These are phyloP conservation scores for Chaetothyriales sp. DNA, from an alignment of 2,329 filamentous ascomycete genomes.

Conservation along the genomic window DNA sequence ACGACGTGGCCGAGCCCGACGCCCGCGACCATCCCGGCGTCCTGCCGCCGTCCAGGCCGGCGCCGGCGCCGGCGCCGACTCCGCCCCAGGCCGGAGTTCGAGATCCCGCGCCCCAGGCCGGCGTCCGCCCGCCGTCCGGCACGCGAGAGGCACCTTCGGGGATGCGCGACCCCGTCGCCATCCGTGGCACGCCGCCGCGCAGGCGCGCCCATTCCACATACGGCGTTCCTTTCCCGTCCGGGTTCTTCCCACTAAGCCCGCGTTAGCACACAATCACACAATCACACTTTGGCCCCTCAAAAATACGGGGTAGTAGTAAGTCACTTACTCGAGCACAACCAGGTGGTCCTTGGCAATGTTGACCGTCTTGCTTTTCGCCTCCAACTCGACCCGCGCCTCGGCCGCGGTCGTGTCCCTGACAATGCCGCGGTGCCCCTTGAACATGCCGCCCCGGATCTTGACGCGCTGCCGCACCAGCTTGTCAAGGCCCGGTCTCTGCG, in stretches of 20 bases:
- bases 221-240: constrained; percentile 10
- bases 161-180: constrained; percentile 23
- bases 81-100: constrained; percentile 25
- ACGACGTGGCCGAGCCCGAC: constrained; percentile 41
- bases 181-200: constrained; percentile 12
- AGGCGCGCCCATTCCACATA: constrained; percentile 14
- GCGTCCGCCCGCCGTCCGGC: constrained; percentile 57
- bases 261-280: constrained; percentile 12
- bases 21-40: constrained; percentile 46
- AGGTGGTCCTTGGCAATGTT: constrained; percentile 69
- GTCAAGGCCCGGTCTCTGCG: constrained; percentile 62
- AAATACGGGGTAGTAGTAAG: too few species aligned
- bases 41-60: constrained; percentile 24
- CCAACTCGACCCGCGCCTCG: constrained; percentile 77
- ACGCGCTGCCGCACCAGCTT: constrained; percentile 82
- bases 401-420: constrained; percentile 88
- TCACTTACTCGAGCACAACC: constrained; percentile 64
- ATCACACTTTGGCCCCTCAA: too few species aligned
- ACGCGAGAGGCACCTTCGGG: constrained; percentile 52
- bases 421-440: constrained; percentile 87
- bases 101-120: constrained; percentile 55
- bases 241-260: constrained; percentile 11
- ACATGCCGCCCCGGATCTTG: constrained; percentile 69
- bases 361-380: constrained; percentile 86
- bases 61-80: constrained; percentile 10